Evolutionary conservation across 768 basidiomycete species (phyloP), one percentile per base, ranked within the genome.

Genomic region (Myochromella boudieri): DNA sequence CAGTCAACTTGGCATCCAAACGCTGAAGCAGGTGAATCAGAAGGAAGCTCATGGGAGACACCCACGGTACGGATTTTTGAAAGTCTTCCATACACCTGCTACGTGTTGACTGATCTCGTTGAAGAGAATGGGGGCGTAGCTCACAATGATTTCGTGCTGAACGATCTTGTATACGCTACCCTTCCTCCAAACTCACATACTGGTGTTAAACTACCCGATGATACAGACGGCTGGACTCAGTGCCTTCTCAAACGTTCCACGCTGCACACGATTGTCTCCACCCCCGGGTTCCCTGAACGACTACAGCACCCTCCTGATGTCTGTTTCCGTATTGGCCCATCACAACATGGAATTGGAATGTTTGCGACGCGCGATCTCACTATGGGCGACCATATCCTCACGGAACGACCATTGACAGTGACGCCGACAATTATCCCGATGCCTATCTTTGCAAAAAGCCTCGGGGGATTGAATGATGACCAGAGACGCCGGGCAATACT

Each of bases 321-420:
- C 7, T 52, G 50, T 24, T 53, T 53, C 24, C 38, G 40, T 21
- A 52, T 60, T 12, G 46, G 48, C 2, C 50, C 54, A 1, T 50
- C 54, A 2, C 25, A 42, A 6, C 39, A 48, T 14, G 59, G 59
- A 17, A 46, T 59, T 18, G 60, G 60, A n/a, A 53, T 59, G 53
- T 61, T 59, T 21, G 60, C 60, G 25, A 55, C 55, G 1, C 44
- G 48, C 11, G 48, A 61, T 42, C 55, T 61, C 10, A 37, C 44
- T 17, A 50, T 57, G 44, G 60, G 58, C 1, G 60, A 61, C 26
- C 55, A 55, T 18, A 56, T 61, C 27, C 49, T 59, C 20, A 46
- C 52, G 2, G 60, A 61, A 25, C 51, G 58, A 20, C 58, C 60
- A 6, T 46, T 61, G 9, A 55, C 50, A 14, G 34, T 61, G 11